Conservation (phyloP, 331 rosid genomes). For the Stylosanthes scabra region DNA sequence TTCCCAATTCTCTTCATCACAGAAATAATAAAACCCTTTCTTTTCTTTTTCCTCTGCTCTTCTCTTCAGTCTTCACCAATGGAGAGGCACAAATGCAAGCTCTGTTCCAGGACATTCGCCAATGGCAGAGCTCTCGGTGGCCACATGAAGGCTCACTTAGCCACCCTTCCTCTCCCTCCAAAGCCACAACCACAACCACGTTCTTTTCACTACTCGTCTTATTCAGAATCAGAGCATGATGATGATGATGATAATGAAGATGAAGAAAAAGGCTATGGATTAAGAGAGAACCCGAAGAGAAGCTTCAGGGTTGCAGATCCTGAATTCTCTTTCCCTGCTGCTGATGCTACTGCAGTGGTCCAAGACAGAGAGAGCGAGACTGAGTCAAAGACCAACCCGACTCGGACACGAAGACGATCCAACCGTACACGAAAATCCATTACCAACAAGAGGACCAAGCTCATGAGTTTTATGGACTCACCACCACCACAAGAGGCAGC, state of each 20-base stretch:
- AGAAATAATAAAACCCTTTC: neutral
- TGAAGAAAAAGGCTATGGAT: slow-evolving; percentile 54
- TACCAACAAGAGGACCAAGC: slow-evolving; percentile 32
- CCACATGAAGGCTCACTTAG: slow-evolving; percentile 84
- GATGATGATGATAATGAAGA: slow-evolving; percentile 36
- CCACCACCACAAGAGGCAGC: slow-evolving; percentile 46
- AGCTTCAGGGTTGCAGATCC: slow-evolving; percentile 70
- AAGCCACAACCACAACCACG: slow-evolving; percentile 19
- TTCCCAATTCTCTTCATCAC: slow-evolving; percentile 45
- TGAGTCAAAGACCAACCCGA: slow-evolving; percentile 59
- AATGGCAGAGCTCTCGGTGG: slow-evolving; percentile 93
- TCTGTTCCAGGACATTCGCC: slow-evolving; percentile 61
- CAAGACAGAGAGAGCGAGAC: slow-evolving; percentile 86
- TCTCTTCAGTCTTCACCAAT: slow-evolving; percentile 40
- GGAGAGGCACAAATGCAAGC: slow-evolving; percentile 90
- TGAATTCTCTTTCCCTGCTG: slow-evolving; percentile 53
- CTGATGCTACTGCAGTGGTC: slow-evolving; percentile 49
- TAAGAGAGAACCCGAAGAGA: slow-evolving; percentile 68
- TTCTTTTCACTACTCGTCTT: slow-evolving; percentile 38
- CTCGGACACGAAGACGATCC: slow-evolving; percentile 73
- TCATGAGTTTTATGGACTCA: slow-evolving; percentile 41
- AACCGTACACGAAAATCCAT: slow-evolving; percentile 47
- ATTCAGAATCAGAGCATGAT: neutral
- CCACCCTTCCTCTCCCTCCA: slow-evolving; percentile 69
- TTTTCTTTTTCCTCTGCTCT: neutral